Evolutionary conservation across 1,284 basidiomycete species (phyloP), one percentile per base, ranked within the genome.

Genomic region (Pholiota adiposa): DNA sequence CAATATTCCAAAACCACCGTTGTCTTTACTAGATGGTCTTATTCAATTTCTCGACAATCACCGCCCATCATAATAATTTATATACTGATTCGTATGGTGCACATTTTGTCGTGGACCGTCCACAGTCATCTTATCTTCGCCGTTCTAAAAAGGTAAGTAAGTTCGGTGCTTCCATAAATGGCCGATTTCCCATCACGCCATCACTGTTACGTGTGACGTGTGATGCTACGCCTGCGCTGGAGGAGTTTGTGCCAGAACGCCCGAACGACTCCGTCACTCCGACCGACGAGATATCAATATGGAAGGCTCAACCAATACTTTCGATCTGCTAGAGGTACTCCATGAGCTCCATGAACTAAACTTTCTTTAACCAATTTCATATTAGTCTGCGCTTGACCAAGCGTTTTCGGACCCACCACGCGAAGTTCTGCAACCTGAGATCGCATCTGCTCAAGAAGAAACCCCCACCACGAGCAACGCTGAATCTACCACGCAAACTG

Each of bases 351-450:
- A 38, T 54, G 36, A 21, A 46, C 44, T 51, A 18, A 19, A 18
- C 34, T 44, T 23, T 36, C 46, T 48, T 48, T 31, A 25, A 58
- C 36, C 21, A 38, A 55, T 27, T 38, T 54, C 36, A 4, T 29
- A 40, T 9, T 54, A 79, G 77, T 72, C 73, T 38, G 73, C 69
- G 34, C 69, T 79, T 53, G 67, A 70, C 49, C 70, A 75, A 41
- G 74, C 77, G 9, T 79, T 79, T 66, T 67, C 70, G 12, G 67
- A 70, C 0, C 72, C 73, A 33, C 66, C 66, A 27, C 54, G 25
- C 48, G 54, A 56, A 7, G 67, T 64, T 52, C 66, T 61, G 40
- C 65, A 66, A 48, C 51, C 65, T 36, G 55, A 59, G 49, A 29
- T 46, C 31, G 21, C 51, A 16, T 23, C 34, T 18, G 16, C 25